Base-by-base conservation (phyloP, 805 yeast species). In the Groenewaldozyma tartarivorans region DNA sequence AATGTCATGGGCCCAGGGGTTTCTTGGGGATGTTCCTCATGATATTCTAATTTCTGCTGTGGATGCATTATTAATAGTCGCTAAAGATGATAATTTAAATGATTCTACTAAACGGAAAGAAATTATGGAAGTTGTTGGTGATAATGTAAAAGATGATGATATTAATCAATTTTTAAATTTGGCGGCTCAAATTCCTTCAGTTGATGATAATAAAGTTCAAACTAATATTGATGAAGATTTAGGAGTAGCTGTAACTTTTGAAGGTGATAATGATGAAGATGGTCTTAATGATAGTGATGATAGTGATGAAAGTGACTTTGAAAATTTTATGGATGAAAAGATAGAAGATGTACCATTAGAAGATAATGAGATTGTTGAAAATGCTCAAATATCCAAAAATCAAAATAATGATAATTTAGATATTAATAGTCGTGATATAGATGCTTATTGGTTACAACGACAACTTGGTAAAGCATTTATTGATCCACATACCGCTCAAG, bases 21-120 rank as follows among this genome's bases (percentile, higher is more conserved):
- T 67, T 15, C 60, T 82, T 31, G 81, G 79, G 9, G 96, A 87
- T 56, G 74, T 83, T n/a, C 75, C 88, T 5, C 86, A 81, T 42
- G 83, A 77, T 33, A 73, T 77, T 1, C 68, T 86, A 2, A 56
- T 77, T 17, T 79, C 92, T 2, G 83, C 87, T 3, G 40, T 46
- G 1, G 92, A 83, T 55, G 64, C 79, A 3, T 54, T 79, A 0
- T 50, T 84, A 31, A 80, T 73, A 47, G 59, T 71, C 1, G 51
- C 81, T 44, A 77, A 73, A 49, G 65, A 67, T 38, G 76, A 68
- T 1, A 63, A 58, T 1, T 42, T 60, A 1, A 58, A 67, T 1
- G 77, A 73, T 16, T 47, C 51, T 2, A 62, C 61, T 5, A 72
- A 72, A 47, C 74, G 74, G 36, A 53, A 57, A n/a, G 71, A 68